phyloP scores from a whole-genome alignment of 2,329 filamentous ascomycete genomes.

The Chrysosporium keratinophilum region DNA sequence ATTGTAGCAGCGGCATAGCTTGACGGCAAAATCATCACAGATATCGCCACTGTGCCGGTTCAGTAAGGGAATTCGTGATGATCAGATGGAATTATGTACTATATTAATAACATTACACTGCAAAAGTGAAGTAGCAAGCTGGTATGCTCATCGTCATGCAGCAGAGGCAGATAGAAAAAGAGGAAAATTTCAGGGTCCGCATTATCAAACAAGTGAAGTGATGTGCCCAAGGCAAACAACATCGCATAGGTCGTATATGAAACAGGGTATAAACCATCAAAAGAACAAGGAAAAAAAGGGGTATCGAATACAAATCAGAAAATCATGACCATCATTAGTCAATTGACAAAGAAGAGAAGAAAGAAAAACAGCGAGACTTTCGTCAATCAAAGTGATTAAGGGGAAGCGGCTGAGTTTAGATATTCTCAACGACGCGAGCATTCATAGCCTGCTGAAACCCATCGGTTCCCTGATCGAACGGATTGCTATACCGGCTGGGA shows the following conservation, averaged over 20 bases:
- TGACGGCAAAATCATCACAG: background rate
- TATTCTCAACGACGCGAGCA: constrained; percentile 72
- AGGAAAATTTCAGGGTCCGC: background rate
- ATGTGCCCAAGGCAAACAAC: background rate
- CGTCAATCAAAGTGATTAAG: too few relatives aligned
- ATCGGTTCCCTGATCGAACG: constrained; percentile 36
- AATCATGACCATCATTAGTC: background rate
- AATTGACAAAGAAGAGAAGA: background rate
- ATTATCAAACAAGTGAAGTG: background rate
- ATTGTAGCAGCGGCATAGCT: background rate
- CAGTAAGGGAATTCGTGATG: too few relatives aligned
- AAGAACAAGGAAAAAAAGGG: background rate
- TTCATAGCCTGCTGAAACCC: constrained; percentile 75
- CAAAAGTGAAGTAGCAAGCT: too few relatives aligned
- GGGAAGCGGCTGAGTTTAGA: constrained; percentile 43
- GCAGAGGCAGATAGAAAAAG: too few relatives aligned
- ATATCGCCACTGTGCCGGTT: too few relatives aligned
- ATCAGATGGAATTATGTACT: background rate
- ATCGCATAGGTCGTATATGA: background rate
- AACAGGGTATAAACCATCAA: background rate
- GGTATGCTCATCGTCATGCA: too few relatives aligned
- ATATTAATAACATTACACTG: background rate
- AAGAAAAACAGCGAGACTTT: background rate
- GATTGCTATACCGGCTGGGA: constrained; percentile 40
- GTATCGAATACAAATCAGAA: constrained; percentile 7